Conservation (phyloP, 2,329 filamentous ascomycete genomes). For the Acrodontium crateriforme region DNA sequence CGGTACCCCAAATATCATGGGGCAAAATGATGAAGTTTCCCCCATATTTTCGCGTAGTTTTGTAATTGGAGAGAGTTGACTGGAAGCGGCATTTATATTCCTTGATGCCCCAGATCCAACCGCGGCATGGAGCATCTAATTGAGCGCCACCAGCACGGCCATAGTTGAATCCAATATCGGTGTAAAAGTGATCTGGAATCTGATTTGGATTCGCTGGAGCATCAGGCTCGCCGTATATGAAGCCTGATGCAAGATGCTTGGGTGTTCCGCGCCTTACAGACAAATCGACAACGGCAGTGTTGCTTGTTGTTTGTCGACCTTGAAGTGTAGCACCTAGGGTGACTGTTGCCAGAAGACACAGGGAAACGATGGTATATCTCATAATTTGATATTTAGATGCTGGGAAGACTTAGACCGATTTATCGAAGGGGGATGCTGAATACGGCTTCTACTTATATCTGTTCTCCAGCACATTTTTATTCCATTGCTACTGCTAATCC, state of each 20-base stretch:
- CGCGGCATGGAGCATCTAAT: slow-evolving; percentile 21
- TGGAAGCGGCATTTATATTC: slow-evolving; percentile 26
- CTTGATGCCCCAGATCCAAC: slow-evolving; percentile 27
- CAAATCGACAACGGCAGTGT: slow-evolving; percentile 18
- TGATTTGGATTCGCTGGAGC: slow-evolving; percentile 21
- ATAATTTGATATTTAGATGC: no score
- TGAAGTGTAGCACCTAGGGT: slow-evolving; percentile 3
- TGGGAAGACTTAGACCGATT: no score
- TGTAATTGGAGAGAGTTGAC: slow-evolving; percentile 33
- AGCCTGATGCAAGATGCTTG: slow-evolving; percentile 26
- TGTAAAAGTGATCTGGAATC: slow-evolving; percentile 28
- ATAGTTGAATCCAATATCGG: slow-evolving; percentile 29
- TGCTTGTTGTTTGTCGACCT: slow-evolving; percentile 7
- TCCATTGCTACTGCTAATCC: no score
- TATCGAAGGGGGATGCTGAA: no score
- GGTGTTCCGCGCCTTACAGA: slow-evolving; percentile 20
- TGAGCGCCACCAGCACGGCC: slow-evolving; percentile 30
- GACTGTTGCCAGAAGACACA: no score
- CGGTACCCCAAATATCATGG: slow-evolving; percentile 16
- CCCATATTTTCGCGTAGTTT: slow-evolving; percentile 24
- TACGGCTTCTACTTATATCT: no score
- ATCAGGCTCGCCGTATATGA: slow-evolving; percentile 29
- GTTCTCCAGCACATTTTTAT: no score
- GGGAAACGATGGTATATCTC: no score
- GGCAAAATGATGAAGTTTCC: slow-evolving; percentile 11